A percentile compares a stretch with the other conserved stretches of the same genome.
Conservation (phyloP, 495 filamentous ascomycete genomes). For the Aspergillus indologenus region DNA sequence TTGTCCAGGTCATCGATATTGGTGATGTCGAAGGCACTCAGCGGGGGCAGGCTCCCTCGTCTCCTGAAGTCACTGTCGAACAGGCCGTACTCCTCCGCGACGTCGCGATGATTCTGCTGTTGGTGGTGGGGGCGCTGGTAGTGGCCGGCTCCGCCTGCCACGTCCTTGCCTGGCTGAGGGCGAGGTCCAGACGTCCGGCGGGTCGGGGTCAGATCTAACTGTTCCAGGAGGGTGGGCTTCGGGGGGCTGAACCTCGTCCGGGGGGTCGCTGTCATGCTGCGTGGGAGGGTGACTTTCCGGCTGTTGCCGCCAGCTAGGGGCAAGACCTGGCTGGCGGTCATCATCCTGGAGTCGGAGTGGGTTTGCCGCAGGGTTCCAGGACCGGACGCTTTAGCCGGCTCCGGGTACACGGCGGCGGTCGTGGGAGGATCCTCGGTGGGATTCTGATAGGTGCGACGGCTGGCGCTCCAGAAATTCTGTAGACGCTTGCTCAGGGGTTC, state of each 20-base stretch:
- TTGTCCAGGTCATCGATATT: slow-evolving; percentile 35
- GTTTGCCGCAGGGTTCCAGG: slow-evolving; percentile 15
- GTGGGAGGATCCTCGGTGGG: slow-evolving; percentile 1
- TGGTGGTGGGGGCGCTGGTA: slow-evolving; percentile 3
- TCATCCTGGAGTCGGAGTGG: slow-evolving; percentile 22
- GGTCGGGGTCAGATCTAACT: slow-evolving; percentile 42
- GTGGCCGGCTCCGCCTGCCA: slow-evolving; percentile 13
- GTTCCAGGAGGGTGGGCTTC: slow-evolving; percentile 42
- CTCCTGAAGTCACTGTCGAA: slow-evolving; percentile 25
- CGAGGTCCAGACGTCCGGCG: slow-evolving; percentile 33
- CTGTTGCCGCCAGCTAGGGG: slow-evolving; percentile 31
- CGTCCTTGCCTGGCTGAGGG: slow-evolving; percentile 22
- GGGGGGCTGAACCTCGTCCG: slow-evolving; percentile 46
- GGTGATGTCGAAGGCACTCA: slow-evolving; percentile 35
- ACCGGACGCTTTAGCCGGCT: slow-evolving; percentile 16
- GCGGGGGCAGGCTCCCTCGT: slow-evolving; percentile 30
- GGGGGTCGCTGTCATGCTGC: slow-evolving; percentile 38
- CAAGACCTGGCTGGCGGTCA: slow-evolving; percentile 18
- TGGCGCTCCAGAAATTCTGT: slow-evolving; percentile 42
- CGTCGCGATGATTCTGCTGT: slow-evolving; percentile 7
- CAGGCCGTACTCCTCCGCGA: slow-evolving; percentile 27
- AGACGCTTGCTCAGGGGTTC: slow-evolving; percentile 43
- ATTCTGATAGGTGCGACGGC: slow-evolving; percentile 26
- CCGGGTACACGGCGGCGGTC: slow-evolving; percentile 17
- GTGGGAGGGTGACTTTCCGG: slow-evolving; percentile 39